Percentiles rank a stretch among this genome's conserved stretches.
Conservation (phyloP, 2,329 filamentous ascomycete genomes). For the Alternaria novae-zelandiae region DNA sequence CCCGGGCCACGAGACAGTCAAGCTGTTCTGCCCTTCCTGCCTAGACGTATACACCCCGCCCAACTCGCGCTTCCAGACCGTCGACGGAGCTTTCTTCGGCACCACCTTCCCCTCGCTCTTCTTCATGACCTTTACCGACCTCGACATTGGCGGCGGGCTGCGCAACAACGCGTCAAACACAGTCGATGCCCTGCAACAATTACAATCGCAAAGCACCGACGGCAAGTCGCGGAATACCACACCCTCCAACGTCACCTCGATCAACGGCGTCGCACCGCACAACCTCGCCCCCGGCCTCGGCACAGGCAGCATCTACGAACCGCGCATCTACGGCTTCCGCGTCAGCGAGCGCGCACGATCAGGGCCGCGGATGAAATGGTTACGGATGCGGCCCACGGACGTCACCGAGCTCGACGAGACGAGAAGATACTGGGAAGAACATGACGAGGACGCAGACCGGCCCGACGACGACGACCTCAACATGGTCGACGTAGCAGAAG, state of each 20-base stretch:
- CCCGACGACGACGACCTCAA: slow-evolving; percentile 49
- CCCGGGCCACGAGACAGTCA: slow-evolving; percentile 95
- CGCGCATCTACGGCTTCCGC: slow-evolving; percentile 94
- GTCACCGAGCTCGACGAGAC: slow-evolving; percentile 83
- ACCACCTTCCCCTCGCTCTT: slow-evolving; percentile 97
- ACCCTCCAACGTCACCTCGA: slow-evolving; percentile 48
- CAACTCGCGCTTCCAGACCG: slow-evolving; percentile 95
- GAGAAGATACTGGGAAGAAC: slow-evolving; percentile 52
- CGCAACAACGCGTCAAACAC: slow-evolving; percentile 58
- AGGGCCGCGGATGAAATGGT: slow-evolving; percentile 96
- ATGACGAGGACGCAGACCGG: slow-evolving; percentile 46
- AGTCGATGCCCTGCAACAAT: slow-evolving; percentile 43
- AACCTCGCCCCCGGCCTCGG: slow-evolving; percentile 92
- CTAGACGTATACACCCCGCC: slow-evolving; percentile 97
- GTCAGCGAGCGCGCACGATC: slow-evolving; percentile 89
- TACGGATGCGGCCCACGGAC: slow-evolving; percentile 81
- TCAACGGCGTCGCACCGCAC: slow-evolving; percentile 85
- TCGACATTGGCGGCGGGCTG: slow-evolving; percentile 79
- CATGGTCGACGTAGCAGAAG: slow-evolving; percentile 46
- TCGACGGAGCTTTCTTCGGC: slow-evolving; percentile 97
- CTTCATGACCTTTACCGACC: slow-evolving; percentile 97
- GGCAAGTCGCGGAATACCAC: slow-evolving; percentile 44
- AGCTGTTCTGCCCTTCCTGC: slow-evolving; percentile 96
- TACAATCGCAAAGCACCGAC: slow-evolving; percentile 44
- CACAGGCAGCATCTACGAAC: slow-evolving; percentile 83